Evolutionary conservation across 192 early-diverging fungal genomes (phyloP).

Genomic region (Kickxella alabastrina): DNA sequence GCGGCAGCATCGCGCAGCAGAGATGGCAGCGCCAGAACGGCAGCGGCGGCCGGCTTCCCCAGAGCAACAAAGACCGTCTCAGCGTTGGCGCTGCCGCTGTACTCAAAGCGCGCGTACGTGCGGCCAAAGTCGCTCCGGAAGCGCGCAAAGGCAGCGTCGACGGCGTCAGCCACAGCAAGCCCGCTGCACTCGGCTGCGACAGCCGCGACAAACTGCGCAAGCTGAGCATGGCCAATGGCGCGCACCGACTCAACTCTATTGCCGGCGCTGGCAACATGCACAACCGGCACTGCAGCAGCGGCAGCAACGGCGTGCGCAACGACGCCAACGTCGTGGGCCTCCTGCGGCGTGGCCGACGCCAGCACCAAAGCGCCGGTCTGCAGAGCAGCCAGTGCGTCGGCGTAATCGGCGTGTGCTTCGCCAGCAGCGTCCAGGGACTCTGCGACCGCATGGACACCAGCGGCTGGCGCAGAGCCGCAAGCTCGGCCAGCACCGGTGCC

Average conservation of each 20-base stretch:
- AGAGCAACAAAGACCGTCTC: conserved; percentile 77
- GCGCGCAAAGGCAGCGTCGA: conserved; percentile 37
- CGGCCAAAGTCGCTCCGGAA: conserved; percentile 52
- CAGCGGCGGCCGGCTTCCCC: conserved; percentile 56
- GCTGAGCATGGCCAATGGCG: conserved; percentile 51
- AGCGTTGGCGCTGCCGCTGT: conserved; percentile 67
- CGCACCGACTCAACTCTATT: conserved; percentile 53
- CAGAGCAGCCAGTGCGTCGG: conserved; percentile 69
- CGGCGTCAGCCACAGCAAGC: conserved; percentile 3
- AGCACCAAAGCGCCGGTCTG: conserved; percentile 77
- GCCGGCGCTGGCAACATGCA: conserved; percentile 79
- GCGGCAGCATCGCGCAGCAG: conserved; percentile 42
- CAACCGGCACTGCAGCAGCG: conserved; percentile 60
- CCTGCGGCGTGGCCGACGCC: conserved; percentile 72
- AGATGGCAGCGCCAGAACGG: conserved; percentile 53
- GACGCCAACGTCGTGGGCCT: conserved; percentile 84
- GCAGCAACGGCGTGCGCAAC: conserved; percentile 76
- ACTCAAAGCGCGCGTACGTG: conserved; percentile 76
- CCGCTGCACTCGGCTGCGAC: background rate
- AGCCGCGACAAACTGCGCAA: conserved; percentile 46
- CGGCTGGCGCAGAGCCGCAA: conserved; percentile 58
- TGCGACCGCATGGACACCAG: conserved; percentile 83
- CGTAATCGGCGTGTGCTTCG: conserved; percentile 62
- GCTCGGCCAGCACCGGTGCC: conserved; percentile 76
- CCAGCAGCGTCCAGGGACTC: conserved; percentile 55